A percentile compares a stretch with the other conserved stretches of the same genome.
phyloP scores from a whole-genome alignment of 148 eudicot species.

The Diospyros kaki region DNA sequence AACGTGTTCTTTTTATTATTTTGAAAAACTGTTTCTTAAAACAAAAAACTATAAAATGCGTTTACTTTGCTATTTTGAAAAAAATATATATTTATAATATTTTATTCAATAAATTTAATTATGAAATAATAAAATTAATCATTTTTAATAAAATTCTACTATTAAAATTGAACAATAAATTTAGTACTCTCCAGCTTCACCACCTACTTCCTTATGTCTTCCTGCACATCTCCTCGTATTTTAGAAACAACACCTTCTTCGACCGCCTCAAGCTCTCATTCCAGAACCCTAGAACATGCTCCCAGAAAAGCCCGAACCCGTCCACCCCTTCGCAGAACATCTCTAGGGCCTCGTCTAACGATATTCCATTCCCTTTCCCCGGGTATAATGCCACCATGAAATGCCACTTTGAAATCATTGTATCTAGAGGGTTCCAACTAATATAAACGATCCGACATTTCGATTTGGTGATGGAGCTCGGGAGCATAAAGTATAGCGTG shows the following conservation, averaged over 20 bases:
- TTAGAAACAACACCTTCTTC: constrained; percentile 40
- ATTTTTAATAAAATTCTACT: no score
- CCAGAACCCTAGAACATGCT: constrained; percentile 53
- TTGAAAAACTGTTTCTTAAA: no score
- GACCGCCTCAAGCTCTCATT: constrained; percentile 35
- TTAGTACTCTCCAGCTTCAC: constrained; percentile 29
- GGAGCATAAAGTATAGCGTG: constrained; percentile 37
- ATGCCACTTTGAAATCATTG: constrained; percentile 54
- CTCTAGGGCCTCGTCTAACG: constrained; percentile 46
- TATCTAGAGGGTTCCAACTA: constrained; percentile 58
- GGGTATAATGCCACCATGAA: constrained; percentile 25
- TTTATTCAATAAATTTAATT: no score
- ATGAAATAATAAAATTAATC: no score
- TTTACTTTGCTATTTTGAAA: no score
- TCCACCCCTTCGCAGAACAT: constrained; percentile 42
- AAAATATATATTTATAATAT: no score
- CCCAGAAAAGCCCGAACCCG: constrained; percentile 62
- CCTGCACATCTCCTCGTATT: constrained; percentile 46
- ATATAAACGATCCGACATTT: constrained; percentile 45
- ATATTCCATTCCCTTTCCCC: constrained; percentile 22
- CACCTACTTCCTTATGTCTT: constrained; percentile 4
- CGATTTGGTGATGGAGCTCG: constrained; percentile 27
- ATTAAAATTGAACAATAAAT: no score
- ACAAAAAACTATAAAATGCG: no score
- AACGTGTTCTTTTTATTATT: no score